Evolutionary conservation across 306 rosid genomes (phyloP).

Genomic region (Fagus crenata): DNA sequence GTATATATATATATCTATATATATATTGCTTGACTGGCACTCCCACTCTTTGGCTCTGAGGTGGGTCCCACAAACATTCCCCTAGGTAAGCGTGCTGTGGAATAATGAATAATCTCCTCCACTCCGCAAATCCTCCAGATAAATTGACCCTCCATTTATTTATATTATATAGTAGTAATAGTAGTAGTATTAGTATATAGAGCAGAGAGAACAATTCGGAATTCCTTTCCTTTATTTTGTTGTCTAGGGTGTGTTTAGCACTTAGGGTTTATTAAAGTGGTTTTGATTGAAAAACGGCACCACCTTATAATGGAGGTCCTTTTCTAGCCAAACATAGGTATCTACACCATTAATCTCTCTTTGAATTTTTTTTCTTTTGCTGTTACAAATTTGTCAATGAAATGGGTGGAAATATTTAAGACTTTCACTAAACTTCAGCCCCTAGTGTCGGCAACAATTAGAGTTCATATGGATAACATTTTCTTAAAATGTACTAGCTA

Average conservation of each 20-base stretch:
- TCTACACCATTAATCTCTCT: slow-evolving; percentile 9
- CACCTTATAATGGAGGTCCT: slow-evolving; percentile 22
- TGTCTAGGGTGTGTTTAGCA: slow-evolving; percentile 28
- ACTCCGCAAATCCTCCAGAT: slow-evolving; percentile 33
- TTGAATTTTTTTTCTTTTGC: slow-evolving; percentile 5
- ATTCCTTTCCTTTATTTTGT: not conserved
- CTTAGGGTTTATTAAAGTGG: slow-evolving; percentile 3
- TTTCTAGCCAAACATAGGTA: slow-evolving; percentile 35
- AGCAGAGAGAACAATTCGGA: not conserved
- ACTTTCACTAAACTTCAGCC: not conserved
- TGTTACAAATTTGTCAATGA: slow-evolving; percentile 21
- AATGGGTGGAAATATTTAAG: not conserved
- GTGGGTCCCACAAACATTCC: slow-evolving; percentile 78
- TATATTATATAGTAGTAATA: not conserved
- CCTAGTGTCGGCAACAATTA: not conserved
- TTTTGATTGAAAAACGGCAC: slow-evolving; percentile 2
- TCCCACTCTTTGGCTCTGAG: slow-evolving; percentile 27
- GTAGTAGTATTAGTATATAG: not conserved
- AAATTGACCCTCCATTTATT: slow-evolving; percentile 19
- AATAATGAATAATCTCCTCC: slow-evolving; percentile 44
- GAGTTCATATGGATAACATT: not conserved
- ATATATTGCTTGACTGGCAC: slow-evolving; percentile 22
- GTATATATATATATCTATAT: too few relatives aligned
- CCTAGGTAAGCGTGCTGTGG: slow-evolving; percentile 48
- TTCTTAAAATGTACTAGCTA: not conserved